phyloP scores from a whole-genome alignment of 352 stramenopile genomes.

The Pythium volutum region DNA sequence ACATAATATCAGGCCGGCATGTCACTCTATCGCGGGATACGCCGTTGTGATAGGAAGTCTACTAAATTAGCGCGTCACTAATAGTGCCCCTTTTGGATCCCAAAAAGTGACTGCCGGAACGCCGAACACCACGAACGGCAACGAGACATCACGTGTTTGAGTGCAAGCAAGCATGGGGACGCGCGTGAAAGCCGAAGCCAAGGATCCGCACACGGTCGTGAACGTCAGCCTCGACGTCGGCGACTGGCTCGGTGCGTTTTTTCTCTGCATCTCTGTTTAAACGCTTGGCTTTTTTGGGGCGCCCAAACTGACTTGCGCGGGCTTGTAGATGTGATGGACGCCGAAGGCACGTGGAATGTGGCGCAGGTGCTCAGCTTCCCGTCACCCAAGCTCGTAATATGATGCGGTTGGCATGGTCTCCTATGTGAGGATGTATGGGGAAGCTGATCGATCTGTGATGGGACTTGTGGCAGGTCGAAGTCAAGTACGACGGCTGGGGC shows the following conservation, averaged over 20 bases:
- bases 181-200: not conserved
- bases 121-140: not conserved
- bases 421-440: not conserved
- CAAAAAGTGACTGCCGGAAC: not conserved
- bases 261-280: not conserved
- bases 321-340: conserved; percentile 52
- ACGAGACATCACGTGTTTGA: not conserved
- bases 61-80: too few relatives aligned
- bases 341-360: conserved; percentile 67
- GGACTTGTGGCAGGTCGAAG: conserved; percentile 37
- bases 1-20: too few relatives aligned
- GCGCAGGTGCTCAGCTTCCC: conserved; percentile 25
- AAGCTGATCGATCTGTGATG: not conserved
- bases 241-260: conserved; percentile 47
- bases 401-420: not conserved
- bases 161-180: not conserved
- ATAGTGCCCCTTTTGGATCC: too few relatives aligned
- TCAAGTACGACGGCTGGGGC: conserved; percentile 70
- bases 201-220: conserved; percentile 1
- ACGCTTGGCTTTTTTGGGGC: not conserved
- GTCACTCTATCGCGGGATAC: too few relatives aligned
- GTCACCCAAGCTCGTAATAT: not conserved
- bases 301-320: not conserved
- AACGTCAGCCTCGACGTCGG: conserved; percentile 18
- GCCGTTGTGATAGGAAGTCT: too few relatives aligned